Evolutionary conservation across 2,329 filamentous ascomycete genomes (phyloP).

Genomic region (Neocucurbitaria cava): DNA sequence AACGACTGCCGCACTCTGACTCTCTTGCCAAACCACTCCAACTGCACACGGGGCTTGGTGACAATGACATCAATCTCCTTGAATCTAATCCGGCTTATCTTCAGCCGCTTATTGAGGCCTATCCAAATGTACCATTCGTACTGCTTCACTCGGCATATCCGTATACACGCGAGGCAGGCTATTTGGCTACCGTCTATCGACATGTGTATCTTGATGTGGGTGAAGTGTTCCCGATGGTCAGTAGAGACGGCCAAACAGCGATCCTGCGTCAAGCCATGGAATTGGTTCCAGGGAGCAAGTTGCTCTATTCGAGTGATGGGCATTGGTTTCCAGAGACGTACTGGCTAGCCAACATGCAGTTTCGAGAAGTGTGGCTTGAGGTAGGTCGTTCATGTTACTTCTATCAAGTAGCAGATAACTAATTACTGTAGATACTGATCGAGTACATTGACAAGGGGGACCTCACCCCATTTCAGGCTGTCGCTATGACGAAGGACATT

Average conservation of each 20-base stretch:
- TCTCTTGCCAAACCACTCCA: constrained; percentile 73
- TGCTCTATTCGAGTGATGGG: constrained; percentile 82
- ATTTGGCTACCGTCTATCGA: constrained; percentile 76
- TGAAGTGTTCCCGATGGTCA: constrained; percentile 81
- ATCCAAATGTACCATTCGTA: constrained; percentile 74
- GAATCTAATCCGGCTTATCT: constrained; percentile 77
- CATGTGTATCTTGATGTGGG: constrained; percentile 86
- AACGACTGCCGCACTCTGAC: constrained; percentile 41
- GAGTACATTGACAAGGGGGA: constrained; percentile 72
- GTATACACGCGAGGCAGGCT: constrained; percentile 78
- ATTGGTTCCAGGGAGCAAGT: constrained; percentile 74
- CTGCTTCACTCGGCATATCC: constrained; percentile 83
- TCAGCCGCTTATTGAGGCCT: constrained; percentile 74
- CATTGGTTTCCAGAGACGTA: constrained; percentile 83
- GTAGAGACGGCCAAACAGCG: constrained; percentile 74
- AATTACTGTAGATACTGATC: constrained; percentile 62
- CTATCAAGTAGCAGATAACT: neutral
- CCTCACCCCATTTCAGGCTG: constrained; percentile 67
- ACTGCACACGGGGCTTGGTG: constrained; percentile 83
- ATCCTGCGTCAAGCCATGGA: constrained; percentile 77
- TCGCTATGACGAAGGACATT: constrained; percentile 69
- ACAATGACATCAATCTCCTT: constrained; percentile 75
- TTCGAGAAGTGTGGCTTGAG: constrained; percentile 72
- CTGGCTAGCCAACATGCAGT: constrained; percentile 73
- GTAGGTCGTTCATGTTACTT: constrained; percentile 59